phyloP scores from a whole-genome alignment of 2,329 filamentous ascomycete species.

The Leptodontidium sp. region DNA sequence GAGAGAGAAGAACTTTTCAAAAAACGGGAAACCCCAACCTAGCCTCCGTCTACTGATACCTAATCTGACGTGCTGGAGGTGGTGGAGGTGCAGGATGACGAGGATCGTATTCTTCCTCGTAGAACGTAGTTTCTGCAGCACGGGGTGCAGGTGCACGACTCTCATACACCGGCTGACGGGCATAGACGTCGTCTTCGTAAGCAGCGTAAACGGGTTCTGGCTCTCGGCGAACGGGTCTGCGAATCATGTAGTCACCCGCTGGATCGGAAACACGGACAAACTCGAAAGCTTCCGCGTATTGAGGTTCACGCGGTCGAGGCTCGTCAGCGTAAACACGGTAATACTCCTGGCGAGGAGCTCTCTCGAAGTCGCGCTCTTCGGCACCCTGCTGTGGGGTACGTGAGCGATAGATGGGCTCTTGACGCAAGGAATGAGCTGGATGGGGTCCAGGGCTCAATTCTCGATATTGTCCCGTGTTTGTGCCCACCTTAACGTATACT shows the following conservation, averaged over 20 bases:
- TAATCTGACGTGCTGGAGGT: constrained; percentile 37
- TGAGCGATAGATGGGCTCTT: constrained; percentile 45
- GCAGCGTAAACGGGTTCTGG: constrained; percentile 45
- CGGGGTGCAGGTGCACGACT: constrained; percentile 34
- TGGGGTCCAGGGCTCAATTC: constrained; percentile 45
- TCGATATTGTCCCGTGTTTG: constrained; percentile 43
- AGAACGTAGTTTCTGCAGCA: constrained; percentile 39
- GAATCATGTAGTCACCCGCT: constrained; percentile 56
- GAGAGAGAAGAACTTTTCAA: constrained; percentile 29
- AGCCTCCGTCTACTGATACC: constrained; percentile 40
- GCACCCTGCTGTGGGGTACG: constrained; percentile 37
- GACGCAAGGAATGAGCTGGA: constrained; percentile 36
- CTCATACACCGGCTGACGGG: constrained; percentile 43
- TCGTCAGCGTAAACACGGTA: constrained; percentile 48
- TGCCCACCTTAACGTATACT: constrained; percentile 45
- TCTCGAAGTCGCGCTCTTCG: constrained; percentile 45
- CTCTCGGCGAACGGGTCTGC: constrained; percentile 51
- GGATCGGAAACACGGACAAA: constrained; percentile 56
- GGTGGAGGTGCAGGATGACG: constrained; percentile 49
- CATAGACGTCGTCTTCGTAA: constrained; percentile 42
- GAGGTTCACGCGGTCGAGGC: constrained; percentile 42
- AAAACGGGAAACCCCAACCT: constrained; percentile 26
- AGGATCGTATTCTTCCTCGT: constrained; percentile 56
- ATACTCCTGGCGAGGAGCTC: constrained; percentile 47
- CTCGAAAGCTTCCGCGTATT: constrained; percentile 51